These are phyloP conservation scores for Calycina herbarum DNA, from an alignment of 2,329 filamentous ascomycete genomes.

Conservation along the genomic window DNA sequence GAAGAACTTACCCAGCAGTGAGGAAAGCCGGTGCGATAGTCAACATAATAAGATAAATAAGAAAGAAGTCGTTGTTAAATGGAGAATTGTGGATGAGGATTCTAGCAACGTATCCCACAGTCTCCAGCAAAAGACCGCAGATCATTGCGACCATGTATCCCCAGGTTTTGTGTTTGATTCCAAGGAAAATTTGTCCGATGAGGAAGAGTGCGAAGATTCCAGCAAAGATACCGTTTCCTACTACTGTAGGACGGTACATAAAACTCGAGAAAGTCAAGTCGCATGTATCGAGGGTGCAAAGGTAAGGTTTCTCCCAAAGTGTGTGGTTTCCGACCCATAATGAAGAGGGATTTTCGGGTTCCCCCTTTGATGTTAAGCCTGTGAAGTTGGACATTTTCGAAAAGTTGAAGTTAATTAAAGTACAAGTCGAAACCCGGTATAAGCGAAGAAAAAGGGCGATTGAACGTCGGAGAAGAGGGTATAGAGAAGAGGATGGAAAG, in stretches of 20 bases:
- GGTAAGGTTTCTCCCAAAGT: constrained; percentile 22
- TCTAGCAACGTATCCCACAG: constrained; percentile 55
- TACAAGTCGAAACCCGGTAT: neutral
- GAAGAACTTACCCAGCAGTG: constrained; percentile 47
- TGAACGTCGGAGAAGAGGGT: neutral
- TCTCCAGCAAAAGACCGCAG: constrained; percentile 50
- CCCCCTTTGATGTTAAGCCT: constrained; percentile 1
- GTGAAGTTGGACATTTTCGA: constrained; percentile 27
- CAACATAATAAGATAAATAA: constrained; percentile 59
- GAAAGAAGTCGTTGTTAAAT: constrained; percentile 54
- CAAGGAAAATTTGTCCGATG: constrained; percentile 46
- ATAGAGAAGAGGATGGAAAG: neutral
- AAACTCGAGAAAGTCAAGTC: constrained; percentile 54
- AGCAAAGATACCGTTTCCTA: constrained; percentile 56
- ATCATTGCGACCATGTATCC: constrained; percentile 52
- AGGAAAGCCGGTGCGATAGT: constrained; percentile 47
- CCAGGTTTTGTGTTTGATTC: constrained; percentile 55
- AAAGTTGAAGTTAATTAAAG: neutral
- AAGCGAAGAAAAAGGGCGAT: neutral
- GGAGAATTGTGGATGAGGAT: constrained; percentile 53
- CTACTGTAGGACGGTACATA: constrained; percentile 59
- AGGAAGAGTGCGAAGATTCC: constrained; percentile 49
- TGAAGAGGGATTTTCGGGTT: constrained; percentile 10
- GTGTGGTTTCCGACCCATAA: constrained; percentile 31
- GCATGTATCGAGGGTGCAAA: constrained; percentile 39